Evolutionary conservation across 2,329 filamentous ascomycete genomes (phyloP), one percentile per base, ranked within the genome.

Genomic region (Xenoacremonium recifei): DNA sequence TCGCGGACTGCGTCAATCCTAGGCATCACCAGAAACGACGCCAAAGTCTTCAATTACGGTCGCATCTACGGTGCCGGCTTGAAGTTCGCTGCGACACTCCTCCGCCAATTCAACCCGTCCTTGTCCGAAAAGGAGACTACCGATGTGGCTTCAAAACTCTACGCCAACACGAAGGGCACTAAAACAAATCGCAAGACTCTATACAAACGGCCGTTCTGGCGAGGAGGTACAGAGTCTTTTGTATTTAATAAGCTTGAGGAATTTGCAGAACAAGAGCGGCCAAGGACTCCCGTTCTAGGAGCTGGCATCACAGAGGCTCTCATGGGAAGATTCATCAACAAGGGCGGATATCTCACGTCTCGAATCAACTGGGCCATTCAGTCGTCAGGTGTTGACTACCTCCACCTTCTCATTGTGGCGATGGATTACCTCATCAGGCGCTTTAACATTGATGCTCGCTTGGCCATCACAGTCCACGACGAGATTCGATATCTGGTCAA

Each of bases 301-400:
- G 93, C 93, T 9, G 92, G 91, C 13, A 99, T 99, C 53, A 99
- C 93, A 0, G 90, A 99, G 68, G 93, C 95, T 0, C 72, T 99
- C 16, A 95, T 95, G 85, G 77, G 84, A 39, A 84, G 88, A 13
- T 95, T 86, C 60, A 84, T 99, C 56, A 88, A 79, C 65, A 93
- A 89, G 60, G 90, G 91, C 25, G 89, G 85, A 17, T 99, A 96
- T 68, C 85, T 99, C 70, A 96, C 93, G 1, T 95, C 87, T 15
- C 85, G 95, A 23, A 97, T 99, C 68, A 99, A 99, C 62, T 99
- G 93, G 93, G 93, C 93, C 3, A 97, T 99, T 54, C 93, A 99
- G 60, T 96, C 91, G 1, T 95, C 89, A 0, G 93, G 95, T 5
- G 92, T 97, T 4, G 95, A 99, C 65, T 99, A 99, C 64, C 79